A percentile compares a stretch with the other conserved stretches of the same genome.
phyloP scores from a whole-genome alignment of 164 flowering plant species.

The Stephania cephalantha region DNA sequence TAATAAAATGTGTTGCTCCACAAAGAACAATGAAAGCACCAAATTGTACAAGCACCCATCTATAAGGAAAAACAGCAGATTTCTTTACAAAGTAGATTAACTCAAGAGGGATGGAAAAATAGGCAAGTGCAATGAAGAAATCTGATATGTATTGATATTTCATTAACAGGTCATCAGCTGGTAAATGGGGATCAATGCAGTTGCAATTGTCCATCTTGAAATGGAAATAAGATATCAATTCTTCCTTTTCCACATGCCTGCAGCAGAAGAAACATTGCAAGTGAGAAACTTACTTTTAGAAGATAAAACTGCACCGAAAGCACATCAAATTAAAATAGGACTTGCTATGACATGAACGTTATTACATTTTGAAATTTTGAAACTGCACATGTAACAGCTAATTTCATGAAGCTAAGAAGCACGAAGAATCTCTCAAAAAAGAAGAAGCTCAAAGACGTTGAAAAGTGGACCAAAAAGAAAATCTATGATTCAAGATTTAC shows the following conservation, averaged over 20 bases:
- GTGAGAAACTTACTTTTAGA: background rate
- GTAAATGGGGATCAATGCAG: slow-evolving; percentile 79
- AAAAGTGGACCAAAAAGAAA: background rate
- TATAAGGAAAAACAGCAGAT: slow-evolving; percentile 78
- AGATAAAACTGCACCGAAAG: background rate
- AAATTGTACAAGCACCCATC: slow-evolving; percentile 93
- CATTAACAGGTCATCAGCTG: slow-evolving; percentile 72
- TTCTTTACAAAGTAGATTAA: slow-evolving; percentile 83
- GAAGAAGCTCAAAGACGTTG: no score
- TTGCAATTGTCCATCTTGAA: slow-evolving; percentile 52
- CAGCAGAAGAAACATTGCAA: background rate
- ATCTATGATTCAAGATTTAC: background rate
- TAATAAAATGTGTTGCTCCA: slow-evolving; percentile 87
- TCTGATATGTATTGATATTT: slow-evolving; percentile 85
- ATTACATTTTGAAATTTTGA: background rate
- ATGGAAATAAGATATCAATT: background rate
- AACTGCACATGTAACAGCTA: background rate
- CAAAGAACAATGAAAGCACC: slow-evolving; percentile 94
- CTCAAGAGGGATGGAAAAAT: slow-evolving; percentile 86
- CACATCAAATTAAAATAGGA: background rate
- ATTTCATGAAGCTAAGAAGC: background rate
- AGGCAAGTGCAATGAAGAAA: slow-evolving; percentile 85
- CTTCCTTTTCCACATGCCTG: slow-evolving; percentile 6
- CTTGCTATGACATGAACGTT: background rate
- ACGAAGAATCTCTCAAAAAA: background rate